Base-by-base conservation (phyloP, 176 grass and related monocot species). In the Zoysia pacifica region DNA sequence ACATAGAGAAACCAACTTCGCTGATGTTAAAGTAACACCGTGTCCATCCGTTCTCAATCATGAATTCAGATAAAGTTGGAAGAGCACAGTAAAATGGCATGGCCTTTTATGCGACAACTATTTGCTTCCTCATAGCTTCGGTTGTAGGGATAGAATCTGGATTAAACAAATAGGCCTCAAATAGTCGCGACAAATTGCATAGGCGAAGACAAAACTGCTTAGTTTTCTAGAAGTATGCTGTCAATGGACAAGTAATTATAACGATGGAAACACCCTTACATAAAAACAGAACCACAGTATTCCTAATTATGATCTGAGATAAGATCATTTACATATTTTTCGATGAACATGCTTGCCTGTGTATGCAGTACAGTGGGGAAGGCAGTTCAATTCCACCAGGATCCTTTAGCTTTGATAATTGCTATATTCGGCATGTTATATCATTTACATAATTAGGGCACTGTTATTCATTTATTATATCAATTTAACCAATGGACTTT, bases 11-110 rank as follows among this genome's bases (percentile, higher is more conserved):
- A 16, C 96, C 93, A 72, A 99, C 40, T 87, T 99, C 93, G 1
- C 59, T 68, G 63, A 95, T 79, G 85, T 81, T 76, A 40, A 87
- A 77, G 48, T 84, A 93, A 90, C 96, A 91, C 48, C 65, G 74
- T 51, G 96, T 99, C 93, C 96, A 99, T 85, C 96, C 96, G 37
- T 62, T 85, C 83, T 99, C 96, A 15, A 93, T 61, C 93, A 99
- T 99, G 73, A 89, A 76, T 54, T 99, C 96, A 20, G 93, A 99
- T 74, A 95, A 2, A 2, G 84, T 84, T 48, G 96, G 96, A 80
- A 99, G 89, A 79, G 79, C 88, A 80, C 68, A 91, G 49, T 95
- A 99, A 66, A 89, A 86, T 69, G 88, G 86, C 93, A 99, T 93
- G 53, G 93, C 88, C 73, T 95, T 99, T 55, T 87, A 91, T 11